Evolutionary conservation across 768 basidiomycete genomes (phyloP).

Genomic region (Pleurotus salmoneostramineus): DNA sequence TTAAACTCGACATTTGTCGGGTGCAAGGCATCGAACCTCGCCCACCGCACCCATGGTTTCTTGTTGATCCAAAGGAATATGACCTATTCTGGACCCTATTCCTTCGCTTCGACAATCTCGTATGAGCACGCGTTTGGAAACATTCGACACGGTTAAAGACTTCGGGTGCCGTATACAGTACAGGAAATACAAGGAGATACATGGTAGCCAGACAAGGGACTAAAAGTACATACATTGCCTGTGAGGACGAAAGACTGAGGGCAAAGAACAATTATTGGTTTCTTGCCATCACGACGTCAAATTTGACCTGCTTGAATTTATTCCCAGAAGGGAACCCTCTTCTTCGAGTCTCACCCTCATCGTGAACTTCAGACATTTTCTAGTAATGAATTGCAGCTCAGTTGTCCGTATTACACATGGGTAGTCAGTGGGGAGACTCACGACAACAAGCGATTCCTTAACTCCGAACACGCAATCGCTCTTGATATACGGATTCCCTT

Average conservation of each 20-base stretch:
- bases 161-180: too few species aligned
- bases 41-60: too few species aligned
- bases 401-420: background rate
- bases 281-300: conserved; percentile 8
- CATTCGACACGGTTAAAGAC: too few species aligned
- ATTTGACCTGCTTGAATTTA: conserved; percentile 10
- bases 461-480: conserved; percentile 84
- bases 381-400: background rate
- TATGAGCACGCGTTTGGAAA: too few species aligned
- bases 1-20: too few species aligned
- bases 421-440: conserved; percentile 28
- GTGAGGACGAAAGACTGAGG: background rate
- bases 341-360: conserved; percentile 7
- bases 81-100: too few species aligned
- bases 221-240: background rate
- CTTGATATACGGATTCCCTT: conserved; percentile 59
- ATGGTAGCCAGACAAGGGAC: background rate
- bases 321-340: conserved; percentile 9
- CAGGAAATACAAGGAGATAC: too few species aligned
- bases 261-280: background rate
- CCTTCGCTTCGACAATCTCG: too few species aligned
- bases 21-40: too few species aligned
- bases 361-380: conserved; percentile 5
- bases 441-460: conserved; percentile 73
- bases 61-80: too few species aligned